Evolutionary conservation across 1,284 basidiomycete species (phyloP).

Genomic region (Peniophora sp.): DNA sequence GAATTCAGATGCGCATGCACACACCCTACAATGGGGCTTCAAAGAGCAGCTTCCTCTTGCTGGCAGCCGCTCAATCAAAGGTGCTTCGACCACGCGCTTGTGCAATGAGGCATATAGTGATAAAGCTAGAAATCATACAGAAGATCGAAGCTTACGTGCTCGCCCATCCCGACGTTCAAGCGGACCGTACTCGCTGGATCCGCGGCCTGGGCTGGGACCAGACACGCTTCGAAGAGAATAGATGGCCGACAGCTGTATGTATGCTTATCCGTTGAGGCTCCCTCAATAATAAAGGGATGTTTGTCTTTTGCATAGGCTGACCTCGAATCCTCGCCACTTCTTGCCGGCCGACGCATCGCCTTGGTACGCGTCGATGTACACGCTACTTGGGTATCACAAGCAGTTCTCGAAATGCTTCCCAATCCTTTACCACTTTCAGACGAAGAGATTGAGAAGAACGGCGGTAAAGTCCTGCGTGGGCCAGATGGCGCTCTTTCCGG

Average conservation of each 20-base stretch:
- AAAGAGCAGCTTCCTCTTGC: conserved; percentile 59
- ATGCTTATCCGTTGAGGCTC: background rate
- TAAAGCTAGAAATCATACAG: conserved; percentile 46
- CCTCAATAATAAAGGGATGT: background rate
- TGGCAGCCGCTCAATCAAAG: conserved; percentile 50
- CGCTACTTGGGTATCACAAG: conserved; percentile 76
- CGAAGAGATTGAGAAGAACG: conserved; percentile 42
- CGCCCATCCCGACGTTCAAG: conserved; percentile 44
- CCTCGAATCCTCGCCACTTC: conserved; percentile 55
- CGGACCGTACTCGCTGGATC: conserved; percentile 61
- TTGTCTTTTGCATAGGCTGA: conserved; percentile 39
- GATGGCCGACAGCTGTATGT: conserved; percentile 76
- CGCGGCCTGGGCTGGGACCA: conserved; percentile 93
- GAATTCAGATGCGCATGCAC: conserved; percentile 69
- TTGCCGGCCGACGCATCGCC: conserved; percentile 60
- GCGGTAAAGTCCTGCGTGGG: conserved; percentile 72
- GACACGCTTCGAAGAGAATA: conserved; percentile 42
- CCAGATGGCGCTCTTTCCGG: conserved; percentile 65
- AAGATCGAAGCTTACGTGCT: conserved; percentile 58
- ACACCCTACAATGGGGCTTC: conserved; percentile 65
- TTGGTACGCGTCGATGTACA: conserved; percentile 77
- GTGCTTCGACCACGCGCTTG: conserved; percentile 23
- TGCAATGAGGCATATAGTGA: background rate
- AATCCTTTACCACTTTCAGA: conserved; percentile 10
- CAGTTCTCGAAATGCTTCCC: conserved; percentile 51